These are phyloP conservation scores for Alternaria atra DNA, from an alignment of 2,329 filamentous ascomycete species.

Conservation along the genomic window DNA sequence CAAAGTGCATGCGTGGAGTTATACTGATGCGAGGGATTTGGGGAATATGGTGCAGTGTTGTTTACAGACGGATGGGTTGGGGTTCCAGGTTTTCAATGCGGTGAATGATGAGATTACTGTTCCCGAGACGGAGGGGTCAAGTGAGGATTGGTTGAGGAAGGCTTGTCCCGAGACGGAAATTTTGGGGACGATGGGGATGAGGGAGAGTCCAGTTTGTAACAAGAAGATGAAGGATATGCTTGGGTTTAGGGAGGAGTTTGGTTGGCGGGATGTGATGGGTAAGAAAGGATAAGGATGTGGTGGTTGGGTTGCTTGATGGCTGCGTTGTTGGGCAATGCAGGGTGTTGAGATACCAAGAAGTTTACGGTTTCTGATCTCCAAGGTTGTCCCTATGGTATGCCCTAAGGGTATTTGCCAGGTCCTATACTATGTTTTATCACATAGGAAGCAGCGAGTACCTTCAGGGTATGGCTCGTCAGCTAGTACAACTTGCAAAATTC, in stretches of 20 bases:
- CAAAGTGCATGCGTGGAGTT: slow-evolving; percentile 67
- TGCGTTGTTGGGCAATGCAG: not conserved
- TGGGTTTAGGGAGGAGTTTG: slow-evolving; percentile 65
- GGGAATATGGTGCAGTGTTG: slow-evolving; percentile 66
- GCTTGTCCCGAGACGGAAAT: slow-evolving; percentile 60
- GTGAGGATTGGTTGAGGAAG: slow-evolving; percentile 60
- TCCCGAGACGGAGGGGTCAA: slow-evolving; percentile 46
- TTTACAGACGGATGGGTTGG: slow-evolving; percentile 63
- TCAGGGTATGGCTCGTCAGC: not conserved
- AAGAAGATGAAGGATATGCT: slow-evolving; percentile 65
- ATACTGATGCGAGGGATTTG: slow-evolving; percentile 68
- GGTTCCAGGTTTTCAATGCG: slow-evolving; percentile 70
- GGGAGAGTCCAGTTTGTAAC: slow-evolving; percentile 67
- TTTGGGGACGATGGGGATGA: slow-evolving; percentile 62
- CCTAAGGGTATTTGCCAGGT: too few relatives aligned
- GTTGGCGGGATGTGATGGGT: slow-evolving; percentile 54
- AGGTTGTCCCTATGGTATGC: not conserved
- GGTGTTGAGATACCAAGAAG: not conserved
- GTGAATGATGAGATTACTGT: slow-evolving; percentile 67
- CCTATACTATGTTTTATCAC: too few relatives aligned
- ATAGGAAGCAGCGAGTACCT: not conserved
- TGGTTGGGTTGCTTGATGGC: too few relatives aligned
- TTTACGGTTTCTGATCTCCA: not conserved
- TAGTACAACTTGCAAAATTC: too few relatives aligned
- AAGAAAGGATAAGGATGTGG: not conserved